Percentiles rank a stretch among this genome's conserved stretches.
Conservation (phyloP, 768 basidiomycete genomes). For the Exidia glandulosa region DNA sequence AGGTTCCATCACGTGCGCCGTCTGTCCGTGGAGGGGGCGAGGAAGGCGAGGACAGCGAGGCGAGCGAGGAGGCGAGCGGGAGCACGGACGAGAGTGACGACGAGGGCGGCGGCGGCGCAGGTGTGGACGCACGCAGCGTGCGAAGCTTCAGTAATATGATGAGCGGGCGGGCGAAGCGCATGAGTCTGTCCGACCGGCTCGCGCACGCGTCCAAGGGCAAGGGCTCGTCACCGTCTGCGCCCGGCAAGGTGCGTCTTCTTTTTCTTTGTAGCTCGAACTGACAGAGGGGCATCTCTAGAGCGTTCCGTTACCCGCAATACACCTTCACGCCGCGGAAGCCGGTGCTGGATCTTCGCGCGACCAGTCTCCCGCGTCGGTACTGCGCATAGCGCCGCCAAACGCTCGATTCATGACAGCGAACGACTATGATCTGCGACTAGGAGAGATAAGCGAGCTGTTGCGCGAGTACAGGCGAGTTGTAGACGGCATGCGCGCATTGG, state of each 20-base stretch:
- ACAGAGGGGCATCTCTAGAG: neutral
- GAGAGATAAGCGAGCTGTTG: conserved; percentile 72
- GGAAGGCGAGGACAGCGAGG: conserved; percentile 20
- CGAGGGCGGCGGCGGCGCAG: conserved; percentile 24
- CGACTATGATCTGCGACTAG: conserved; percentile 65
- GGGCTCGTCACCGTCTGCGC: conserved; percentile 17
- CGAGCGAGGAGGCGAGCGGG: conserved; percentile 10
- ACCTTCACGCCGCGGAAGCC: neutral
- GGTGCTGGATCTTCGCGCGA: neutral
- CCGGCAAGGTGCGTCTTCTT: conserved; percentile 2
- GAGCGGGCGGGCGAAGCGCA: conserved; percentile 41
- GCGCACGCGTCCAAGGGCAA: conserved; percentile 52
- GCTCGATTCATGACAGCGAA: conserved; percentile 60
- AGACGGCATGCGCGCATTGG: conserved; percentile 48
- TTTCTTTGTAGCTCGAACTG: no score
- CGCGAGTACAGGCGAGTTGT: conserved; percentile 73
- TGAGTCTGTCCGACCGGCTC: conserved; percentile 72
- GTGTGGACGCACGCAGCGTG: conserved; percentile 63
- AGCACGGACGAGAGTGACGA: conserved; percentile 23
- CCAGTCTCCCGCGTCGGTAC: conserved; percentile 14
- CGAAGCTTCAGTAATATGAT: conserved; percentile 84
- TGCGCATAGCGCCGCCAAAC: conserved; percentile 48
- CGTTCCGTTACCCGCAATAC: neutral
- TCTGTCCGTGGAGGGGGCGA: conserved; percentile 28
- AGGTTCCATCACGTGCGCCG: conserved; percentile 42